Evolutionary conservation across 495 filamentous ascomycete species (phyloP), one percentile per base, ranked within the genome.

Genomic region (Terfezia claveryi): DNA sequence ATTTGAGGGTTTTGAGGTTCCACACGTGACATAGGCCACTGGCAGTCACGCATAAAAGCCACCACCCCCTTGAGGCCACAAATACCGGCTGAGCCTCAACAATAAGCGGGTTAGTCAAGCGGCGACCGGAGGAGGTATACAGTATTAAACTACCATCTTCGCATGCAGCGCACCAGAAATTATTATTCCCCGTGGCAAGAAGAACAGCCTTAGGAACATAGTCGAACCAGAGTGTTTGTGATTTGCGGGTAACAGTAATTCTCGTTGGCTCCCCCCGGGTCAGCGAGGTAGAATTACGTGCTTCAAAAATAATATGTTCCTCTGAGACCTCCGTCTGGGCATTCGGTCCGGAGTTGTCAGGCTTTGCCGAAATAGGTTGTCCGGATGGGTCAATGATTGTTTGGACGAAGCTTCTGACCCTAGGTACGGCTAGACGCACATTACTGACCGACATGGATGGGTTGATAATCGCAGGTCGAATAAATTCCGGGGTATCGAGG

Each of bases 21-120:
- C 91, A 96, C 37, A 96, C 84, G 64, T 94, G 80, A 62, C 83
- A 89, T 68, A 91, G 76, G 9, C 91, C 91, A 27, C 83, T 82
- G 6, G 92, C 80, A 0, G 86, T 84, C 54, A 99, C 81, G 62
- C 82, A 87, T 50, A 96, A 73, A 11, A 99, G 68, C 81, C 82
- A 95, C 69, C 81, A 84, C 8, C 85, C 86, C 51, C 87, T 77
- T 62, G 80, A 87, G 62, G 96, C 91, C 10, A 96, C 71, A 54
- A 96, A 87, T 36, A 94, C 88, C 2, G 91, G 87, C 60, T 95
- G 88, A 6, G 89, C 81, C 67, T 96, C 92, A 38, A 95, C 68
- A 2, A 95, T 75, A 49, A 94, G 69, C 6, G 87, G 79, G 62
- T 83, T 94, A 55, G 87, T 71, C 8, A 93, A 71, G 38, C 91